Evolutionary conservation across 2,329 filamentous ascomycete genomes (phyloP).

Genomic region (Myriosclerotinia scirpicola): DNA sequence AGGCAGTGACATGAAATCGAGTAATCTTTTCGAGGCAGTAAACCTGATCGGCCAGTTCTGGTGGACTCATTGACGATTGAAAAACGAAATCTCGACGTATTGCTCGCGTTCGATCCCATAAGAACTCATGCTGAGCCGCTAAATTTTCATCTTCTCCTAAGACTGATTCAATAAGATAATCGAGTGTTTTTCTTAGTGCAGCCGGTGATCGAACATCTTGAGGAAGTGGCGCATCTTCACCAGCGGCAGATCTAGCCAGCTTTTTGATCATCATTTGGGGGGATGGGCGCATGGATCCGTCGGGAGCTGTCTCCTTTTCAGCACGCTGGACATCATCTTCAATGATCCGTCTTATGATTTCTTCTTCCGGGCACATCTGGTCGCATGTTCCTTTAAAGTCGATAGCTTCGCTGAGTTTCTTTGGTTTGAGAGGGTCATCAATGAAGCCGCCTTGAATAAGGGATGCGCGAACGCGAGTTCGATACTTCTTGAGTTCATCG

Average conservation of each 20-base stretch:
- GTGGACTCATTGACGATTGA: conserved; percentile 57
- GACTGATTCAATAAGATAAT: conserved; percentile 63
- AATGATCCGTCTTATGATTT: conserved; percentile 61
- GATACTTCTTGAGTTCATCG: conserved; percentile 57
- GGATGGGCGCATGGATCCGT: conserved; percentile 48
- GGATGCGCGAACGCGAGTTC: conserved; percentile 55
- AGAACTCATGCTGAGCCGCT: conserved; percentile 58
- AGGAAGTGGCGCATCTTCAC: conserved; percentile 65
- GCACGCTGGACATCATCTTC: conserved; percentile 58
- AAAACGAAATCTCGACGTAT: conserved; percentile 69
- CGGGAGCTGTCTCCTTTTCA: conserved; percentile 50
- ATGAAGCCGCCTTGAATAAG: conserved; percentile 61
- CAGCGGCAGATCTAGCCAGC: conserved; percentile 65
- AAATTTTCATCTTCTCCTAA: conserved; percentile 56
- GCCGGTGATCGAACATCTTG: conserved; percentile 65
- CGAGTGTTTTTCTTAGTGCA: conserved; percentile 58
- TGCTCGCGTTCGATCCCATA: conserved; percentile 68
- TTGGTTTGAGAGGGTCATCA: conserved; percentile 64
- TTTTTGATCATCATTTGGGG: conserved; percentile 64
- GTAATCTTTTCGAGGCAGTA: conserved; percentile 66
- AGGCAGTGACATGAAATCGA: conserved; percentile 64
- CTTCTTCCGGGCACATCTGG: conserved; percentile 68
- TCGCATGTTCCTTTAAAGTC: conserved; percentile 68
- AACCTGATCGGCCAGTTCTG: conserved; percentile 57
- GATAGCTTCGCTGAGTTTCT: conserved; percentile 62